Percentiles rank a stretch among this genome's conserved stretches.
Evolutionary conservation across 2,329 filamentous ascomycete species (phyloP).

Genomic region (Catunica adiposa): DNA sequence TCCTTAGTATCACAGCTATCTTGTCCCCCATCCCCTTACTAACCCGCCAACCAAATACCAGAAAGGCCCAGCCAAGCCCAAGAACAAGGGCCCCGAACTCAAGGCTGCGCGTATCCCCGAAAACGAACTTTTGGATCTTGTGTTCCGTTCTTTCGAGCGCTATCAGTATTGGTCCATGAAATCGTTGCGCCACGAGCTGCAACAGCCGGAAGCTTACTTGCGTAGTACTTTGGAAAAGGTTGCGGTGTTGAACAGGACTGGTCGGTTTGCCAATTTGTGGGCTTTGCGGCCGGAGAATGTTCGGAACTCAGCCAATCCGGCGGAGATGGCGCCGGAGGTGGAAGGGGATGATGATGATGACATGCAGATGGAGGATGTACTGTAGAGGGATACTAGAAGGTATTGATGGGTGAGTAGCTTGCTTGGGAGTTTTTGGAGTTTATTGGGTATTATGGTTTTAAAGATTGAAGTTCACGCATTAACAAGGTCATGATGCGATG

Average conservation of each 20-base stretch:
- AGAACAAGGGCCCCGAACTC: slow-evolving; percentile 51
- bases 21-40: slow-evolving; percentile 7
- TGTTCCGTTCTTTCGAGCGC: slow-evolving; percentile 68
- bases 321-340: slow-evolving; percentile 30
- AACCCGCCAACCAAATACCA: slow-evolving; percentile 19
- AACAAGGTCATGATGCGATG: not conserved
- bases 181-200: slow-evolving; percentile 56
- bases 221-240: slow-evolving; percentile 71
- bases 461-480: not conserved
- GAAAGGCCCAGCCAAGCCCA: slow-evolving; percentile 36
- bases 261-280: slow-evolving; percentile 74
- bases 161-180: slow-evolving; percentile 94
- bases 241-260: slow-evolving; percentile 65
- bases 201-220: slow-evolving; percentile 86
- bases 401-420: not conserved
- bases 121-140: slow-evolving; percentile 69
- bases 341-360: slow-evolving; percentile 50
- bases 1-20: not conserved
- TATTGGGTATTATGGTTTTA: not conserved
- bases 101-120: slow-evolving; percentile 84
- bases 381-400: not conserved
- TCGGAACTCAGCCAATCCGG: slow-evolving; percentile 31
- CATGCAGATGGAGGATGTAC: slow-evolving; percentile 64
- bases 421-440: slow-evolving; percentile 7
- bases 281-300: slow-evolving; percentile 49